Conservation (phyloP, 2,329 filamentous ascomycete genomes). For the Talaromyces islandicus region DNA sequence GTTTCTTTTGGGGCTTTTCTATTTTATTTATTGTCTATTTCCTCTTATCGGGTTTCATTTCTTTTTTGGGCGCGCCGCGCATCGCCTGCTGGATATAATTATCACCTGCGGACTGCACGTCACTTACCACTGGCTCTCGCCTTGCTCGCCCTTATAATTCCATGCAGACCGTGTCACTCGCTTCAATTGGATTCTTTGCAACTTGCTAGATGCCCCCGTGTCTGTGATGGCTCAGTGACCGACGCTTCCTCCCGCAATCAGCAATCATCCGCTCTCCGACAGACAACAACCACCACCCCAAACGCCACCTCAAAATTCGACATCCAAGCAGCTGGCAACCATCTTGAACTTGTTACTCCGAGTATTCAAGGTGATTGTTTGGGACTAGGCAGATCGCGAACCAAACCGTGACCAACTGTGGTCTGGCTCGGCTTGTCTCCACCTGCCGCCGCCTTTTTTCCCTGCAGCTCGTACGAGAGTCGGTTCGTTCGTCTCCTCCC, state of each 20-base stretch:
- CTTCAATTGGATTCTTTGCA: not conserved
- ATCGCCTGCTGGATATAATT: not conserved
- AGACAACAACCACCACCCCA: not conserved
- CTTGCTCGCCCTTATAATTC: not conserved
- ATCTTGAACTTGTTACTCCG: not conserved
- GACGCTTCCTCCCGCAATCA: not conserved
- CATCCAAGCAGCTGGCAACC: not conserved
- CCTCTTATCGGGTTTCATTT: not conserved
- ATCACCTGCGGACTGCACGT: not conserved
- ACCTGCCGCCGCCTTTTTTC: slow-evolving; percentile 6
- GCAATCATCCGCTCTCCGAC: not conserved
- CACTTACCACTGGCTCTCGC: not conserved
- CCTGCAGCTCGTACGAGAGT: not conserved
- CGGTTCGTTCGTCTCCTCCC: not conserved
- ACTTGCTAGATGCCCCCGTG: not conserved
- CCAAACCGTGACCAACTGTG: not conserved
- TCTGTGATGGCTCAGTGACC: not conserved
- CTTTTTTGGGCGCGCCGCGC: not conserved
- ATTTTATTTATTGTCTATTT: not conserved
- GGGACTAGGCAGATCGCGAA: too few species aligned
- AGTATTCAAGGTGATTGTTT: not conserved
- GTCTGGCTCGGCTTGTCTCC: slow-evolving; percentile 10
- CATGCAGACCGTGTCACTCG: not conserved
- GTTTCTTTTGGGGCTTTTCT: not conserved
- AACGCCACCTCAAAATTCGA: not conserved